Base-by-base conservation (phyloP, 2,329 filamentous ascomycete species). In the Hypoxylon sp. region DNA sequence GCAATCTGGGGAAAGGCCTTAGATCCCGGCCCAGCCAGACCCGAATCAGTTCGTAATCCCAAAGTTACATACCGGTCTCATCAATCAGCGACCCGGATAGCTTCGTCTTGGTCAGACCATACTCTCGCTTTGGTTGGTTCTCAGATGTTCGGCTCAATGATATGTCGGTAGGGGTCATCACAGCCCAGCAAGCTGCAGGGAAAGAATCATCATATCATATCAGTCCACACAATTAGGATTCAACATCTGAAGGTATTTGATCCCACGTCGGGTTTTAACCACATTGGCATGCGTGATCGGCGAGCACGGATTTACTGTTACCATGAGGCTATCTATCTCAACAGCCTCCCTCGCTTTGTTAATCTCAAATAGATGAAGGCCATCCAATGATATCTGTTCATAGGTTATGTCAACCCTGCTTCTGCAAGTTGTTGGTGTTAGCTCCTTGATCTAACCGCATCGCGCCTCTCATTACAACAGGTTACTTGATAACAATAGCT, bases 1-100 rank as follows among this genome's bases (percentile, higher is more conserved):
- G 17, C 33, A 65, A 59, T 68, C 65, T 44, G 63, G 68, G 68
- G 65, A 63, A 69, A 65, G 56, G 60, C 59, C 47, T 50, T 59
- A 37, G 31, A 55, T 59, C 59, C 42, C 42, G 62, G 42, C 52
- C 50, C 62, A 29, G 47, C 22, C 47, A 24, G 39, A 52, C 42
- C 54, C 50, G 47, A 46, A 22, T 31, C 54, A 13, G 42, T 37
- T 60, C 39, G 31, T 52, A 51, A 54, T 53, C 14, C 60, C 17
- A 39, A 44, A 55, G 19, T 55, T 54, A 57, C 54, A 56, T 62
- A 42, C 50, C 54, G 22, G 51, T 61, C 63, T 58, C 59, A 60
- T 64, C 66, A 67, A 65, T 52, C 56, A 51, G 48, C 50, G 50
- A 65, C 66, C 42, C 51, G 22, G 56, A 55, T 37, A 52, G 48